phyloP scores from a whole-genome alignment of 2,329 filamentous ascomycete species.

The Nakataea oryzae region DNA sequence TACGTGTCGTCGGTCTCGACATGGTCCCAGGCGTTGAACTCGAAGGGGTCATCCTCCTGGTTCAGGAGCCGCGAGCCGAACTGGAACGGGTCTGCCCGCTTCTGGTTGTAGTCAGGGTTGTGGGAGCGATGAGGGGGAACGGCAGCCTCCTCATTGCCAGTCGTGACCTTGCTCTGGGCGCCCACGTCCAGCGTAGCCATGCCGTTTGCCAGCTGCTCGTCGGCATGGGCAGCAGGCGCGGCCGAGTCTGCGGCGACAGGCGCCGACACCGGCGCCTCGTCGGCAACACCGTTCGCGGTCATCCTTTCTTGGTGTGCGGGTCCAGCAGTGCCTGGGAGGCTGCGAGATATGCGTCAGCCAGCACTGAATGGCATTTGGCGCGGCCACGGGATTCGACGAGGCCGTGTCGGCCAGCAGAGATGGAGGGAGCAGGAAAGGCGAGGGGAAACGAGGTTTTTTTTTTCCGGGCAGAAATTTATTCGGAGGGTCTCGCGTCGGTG shows the following conservation, averaged over 20 bases:
- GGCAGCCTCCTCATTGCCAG: not conserved
- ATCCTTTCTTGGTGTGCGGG: not conserved
- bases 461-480: not conserved
- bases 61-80: slow-evolving; percentile 85
- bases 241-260: not conserved
- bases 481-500: not conserved
- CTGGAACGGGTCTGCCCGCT: slow-evolving; percentile 85
- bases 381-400: not conserved
- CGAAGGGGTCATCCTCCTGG: slow-evolving; percentile 80
- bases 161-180: not conserved
- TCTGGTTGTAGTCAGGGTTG: slow-evolving; percentile 63
- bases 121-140: slow-evolving; percentile 58
- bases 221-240: not conserved
- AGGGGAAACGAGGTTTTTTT: slow-evolving; percentile 2
- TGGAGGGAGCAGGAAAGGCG: not conserved
- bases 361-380: slow-evolving; percentile 5
- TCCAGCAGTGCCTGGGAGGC: not conserved
- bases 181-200: slow-evolving; percentile 8
- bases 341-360: not conserved
- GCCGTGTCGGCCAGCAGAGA: not conserved
- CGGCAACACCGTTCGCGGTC: slow-evolving; percentile 2
- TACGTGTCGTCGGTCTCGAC: slow-evolving; percentile 87
- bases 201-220: slow-evolving; percentile 4
- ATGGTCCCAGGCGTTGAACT: slow-evolving; percentile 99
- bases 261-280: not conserved